These are phyloP conservation scores for Eucalyptus marginata DNA, from an alignment of 345 rosid species.

Conservation along the genomic window DNA sequence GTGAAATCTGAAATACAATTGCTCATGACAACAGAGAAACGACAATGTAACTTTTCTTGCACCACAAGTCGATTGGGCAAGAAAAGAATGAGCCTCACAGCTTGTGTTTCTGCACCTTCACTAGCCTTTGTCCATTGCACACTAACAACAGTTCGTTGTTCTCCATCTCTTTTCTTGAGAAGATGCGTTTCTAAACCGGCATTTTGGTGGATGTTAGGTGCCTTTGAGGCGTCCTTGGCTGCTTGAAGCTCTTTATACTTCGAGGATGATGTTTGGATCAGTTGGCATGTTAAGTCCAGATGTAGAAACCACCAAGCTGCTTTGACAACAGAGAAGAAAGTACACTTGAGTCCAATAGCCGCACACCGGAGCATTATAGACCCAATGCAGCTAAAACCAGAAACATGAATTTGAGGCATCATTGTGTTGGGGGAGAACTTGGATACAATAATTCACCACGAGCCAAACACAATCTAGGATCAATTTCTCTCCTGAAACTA, in stretches of 20 bases:
- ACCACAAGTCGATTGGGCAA: neutral
- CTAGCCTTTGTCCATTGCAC: slow-evolving; percentile 4
- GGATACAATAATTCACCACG: too few species aligned
- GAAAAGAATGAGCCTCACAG: slow-evolving; percentile 1
- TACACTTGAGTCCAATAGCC: neutral
- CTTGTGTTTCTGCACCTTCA: slow-evolving; percentile 19
- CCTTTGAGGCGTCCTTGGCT: slow-evolving; percentile 6
- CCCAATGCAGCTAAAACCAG: neutral
- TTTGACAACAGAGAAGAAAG: neutral
- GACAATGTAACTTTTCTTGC: neutral
- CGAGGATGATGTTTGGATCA: slow-evolving; percentile 38
- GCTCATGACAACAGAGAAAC: neutral
- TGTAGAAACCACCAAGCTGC: slow-evolving; percentile 89
- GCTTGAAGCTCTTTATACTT: slow-evolving; percentile 28
- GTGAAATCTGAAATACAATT: neutral
- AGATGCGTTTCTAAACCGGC: slow-evolving; percentile 30
- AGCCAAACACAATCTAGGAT: accelerated
- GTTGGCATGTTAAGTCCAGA: slow-evolving; percentile 73
- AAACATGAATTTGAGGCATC: neutral
- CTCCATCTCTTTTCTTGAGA: slow-evolving; percentile 20
- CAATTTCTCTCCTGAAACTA: too few species aligned
- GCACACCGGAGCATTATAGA: neutral
- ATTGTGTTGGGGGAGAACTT: neutral
- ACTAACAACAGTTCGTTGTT: neutral
- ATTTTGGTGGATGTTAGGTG: slow-evolving; percentile 43